A percentile compares a stretch with the other conserved stretches of the same genome.
phyloP scores from a whole-genome alignment of 2,329 filamentous ascomycete genomes.

The Colletotrichum noveboracense region DNA sequence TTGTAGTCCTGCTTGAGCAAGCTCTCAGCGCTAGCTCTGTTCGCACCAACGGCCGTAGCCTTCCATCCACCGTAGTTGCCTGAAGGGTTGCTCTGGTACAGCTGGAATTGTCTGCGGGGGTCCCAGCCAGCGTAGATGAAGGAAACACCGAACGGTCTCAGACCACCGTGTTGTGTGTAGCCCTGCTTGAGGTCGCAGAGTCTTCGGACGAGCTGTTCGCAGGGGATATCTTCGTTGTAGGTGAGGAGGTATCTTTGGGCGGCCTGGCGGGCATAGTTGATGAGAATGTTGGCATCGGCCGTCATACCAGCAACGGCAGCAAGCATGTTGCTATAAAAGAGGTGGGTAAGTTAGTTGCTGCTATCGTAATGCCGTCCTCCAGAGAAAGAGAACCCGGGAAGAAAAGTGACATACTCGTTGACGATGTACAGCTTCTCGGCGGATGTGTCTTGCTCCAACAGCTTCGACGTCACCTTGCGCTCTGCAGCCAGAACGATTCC shows the following conservation, averaged over 20 bases:
- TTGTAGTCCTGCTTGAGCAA: conserved; percentile 99
- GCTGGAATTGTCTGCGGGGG: conserved; percentile 93
- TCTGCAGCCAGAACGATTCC: conserved; percentile 98
- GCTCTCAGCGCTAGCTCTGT: conserved; percentile 97
- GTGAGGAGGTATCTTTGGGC: conserved; percentile 97
- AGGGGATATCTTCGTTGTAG: conserved; percentile 99
- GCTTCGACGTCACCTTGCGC: conserved; percentile 98
- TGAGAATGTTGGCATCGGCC: conserved; percentile 98
- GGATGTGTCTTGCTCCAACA: conserved; percentile 98
- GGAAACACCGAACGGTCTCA: conserved; percentile 96
- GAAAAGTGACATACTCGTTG: conserved; percentile 76
- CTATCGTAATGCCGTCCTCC: background rate
- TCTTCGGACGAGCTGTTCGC: conserved; percentile 95
- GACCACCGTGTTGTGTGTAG: conserved; percentile 98
- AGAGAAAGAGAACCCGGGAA: background rate
- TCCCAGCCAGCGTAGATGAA: conserved; percentile 99
- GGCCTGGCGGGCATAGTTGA: conserved; percentile 98
- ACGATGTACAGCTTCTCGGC: conserved; percentile 99
- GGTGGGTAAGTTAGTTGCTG: background rate
- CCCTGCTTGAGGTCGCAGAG: conserved; percentile 99
- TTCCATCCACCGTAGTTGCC: conserved; percentile 99
- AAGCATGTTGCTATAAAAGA: conserved; percentile 90
- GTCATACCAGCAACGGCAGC: conserved; percentile 99
- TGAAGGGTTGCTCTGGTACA: conserved; percentile 98
- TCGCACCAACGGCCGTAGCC: conserved; percentile 95